Evolutionary conservation across 2,329 filamentous ascomycete species (phyloP).

Genomic region (Aspergillus pseudonomiae): DNA sequence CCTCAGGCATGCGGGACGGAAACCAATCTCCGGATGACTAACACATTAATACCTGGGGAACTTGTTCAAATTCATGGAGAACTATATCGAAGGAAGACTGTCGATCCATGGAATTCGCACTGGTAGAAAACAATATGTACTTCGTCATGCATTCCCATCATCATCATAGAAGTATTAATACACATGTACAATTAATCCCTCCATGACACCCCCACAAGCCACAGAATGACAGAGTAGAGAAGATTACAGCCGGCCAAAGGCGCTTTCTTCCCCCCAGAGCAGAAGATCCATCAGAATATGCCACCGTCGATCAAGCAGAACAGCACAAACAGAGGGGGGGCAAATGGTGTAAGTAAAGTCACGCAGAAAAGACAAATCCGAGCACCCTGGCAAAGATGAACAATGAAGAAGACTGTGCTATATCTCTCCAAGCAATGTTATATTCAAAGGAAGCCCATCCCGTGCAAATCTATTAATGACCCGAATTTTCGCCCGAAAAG

Average conservation of each 20-base stretch:
- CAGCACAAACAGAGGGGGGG: neutral
- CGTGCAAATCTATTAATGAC: slow-evolving; percentile 22
- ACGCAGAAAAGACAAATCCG: neutral
- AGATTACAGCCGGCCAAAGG: neutral
- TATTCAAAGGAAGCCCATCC: slow-evolving; percentile 21
- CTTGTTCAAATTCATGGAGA: neutral
- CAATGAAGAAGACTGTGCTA: neutral
- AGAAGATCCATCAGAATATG: neutral
- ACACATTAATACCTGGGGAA: neutral
- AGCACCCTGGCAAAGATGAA: neutral
- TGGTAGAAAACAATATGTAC: neutral
- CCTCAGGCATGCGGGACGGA: neutral
- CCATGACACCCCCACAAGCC: neutral
- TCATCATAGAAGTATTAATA: slow-evolving; percentile 8
- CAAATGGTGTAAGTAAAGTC: neutral
- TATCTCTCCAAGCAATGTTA: slow-evolving; percentile 17
- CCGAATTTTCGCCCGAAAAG: slow-evolving; percentile 21
- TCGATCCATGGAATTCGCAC: neutral
- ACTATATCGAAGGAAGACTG: neutral
- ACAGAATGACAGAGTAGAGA: neutral
- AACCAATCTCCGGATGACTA: neutral
- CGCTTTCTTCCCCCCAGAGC: neutral
- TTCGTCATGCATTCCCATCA: slow-evolving; percentile 1
- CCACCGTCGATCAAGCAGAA: neutral
- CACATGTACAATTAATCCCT: slow-evolving; percentile 6